phyloP scores from a whole-genome alignment of 2,329 filamentous ascomycete species.

The Rachicladosporium sp. region DNA sequence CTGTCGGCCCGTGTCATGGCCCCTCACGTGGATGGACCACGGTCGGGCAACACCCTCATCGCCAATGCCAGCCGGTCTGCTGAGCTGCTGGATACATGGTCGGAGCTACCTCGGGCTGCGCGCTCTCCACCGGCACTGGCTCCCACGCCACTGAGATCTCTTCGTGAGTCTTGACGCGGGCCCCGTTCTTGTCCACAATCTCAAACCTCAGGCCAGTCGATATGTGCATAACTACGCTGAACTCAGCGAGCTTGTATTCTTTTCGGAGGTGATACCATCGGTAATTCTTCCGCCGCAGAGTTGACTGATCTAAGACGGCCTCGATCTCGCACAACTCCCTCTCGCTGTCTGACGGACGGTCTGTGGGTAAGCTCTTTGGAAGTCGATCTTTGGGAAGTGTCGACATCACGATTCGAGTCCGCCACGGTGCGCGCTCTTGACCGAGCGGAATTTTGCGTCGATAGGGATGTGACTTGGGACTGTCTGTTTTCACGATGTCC shows the following conservation, averaged over 20 bases:
- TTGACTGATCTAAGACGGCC: background rate
- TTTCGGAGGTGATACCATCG: slow-evolving; percentile 4
- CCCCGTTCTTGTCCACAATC: slow-evolving; percentile 6
- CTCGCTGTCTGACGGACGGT: background rate
- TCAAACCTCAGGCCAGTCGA: slow-evolving; percentile 8
- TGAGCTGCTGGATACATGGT: no score
- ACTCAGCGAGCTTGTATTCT: slow-evolving; percentile 8
- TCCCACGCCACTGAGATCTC: slow-evolving; percentile 2
- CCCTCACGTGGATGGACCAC: no score
- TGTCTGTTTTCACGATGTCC: slow-evolving; percentile 3
- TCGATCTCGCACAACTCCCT: slow-evolving; percentile 3
- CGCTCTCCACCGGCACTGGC: background rate
- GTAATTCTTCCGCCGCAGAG: slow-evolving; percentile 4
- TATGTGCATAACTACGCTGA: slow-evolving; percentile 4
- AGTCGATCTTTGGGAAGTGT: background rate
- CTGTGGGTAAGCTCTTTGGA: slow-evolving; percentile 1
- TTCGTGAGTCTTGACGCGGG: slow-evolving; percentile 5
- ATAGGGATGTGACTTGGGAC: slow-evolving; percentile 6
- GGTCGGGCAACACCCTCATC: no score
- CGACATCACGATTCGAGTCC: slow-evolving; percentile 6
- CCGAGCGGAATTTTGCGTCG: slow-evolving; percentile 7
- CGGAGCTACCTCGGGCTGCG: no score
- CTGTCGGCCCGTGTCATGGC: no score
- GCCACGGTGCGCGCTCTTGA: slow-evolving; percentile 5
- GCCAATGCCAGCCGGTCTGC: no score